Evolutionary conservation across 495 filamentous ascomycete species (phyloP), one percentile per base, ranked within the genome.

Genomic region (Saxophila tyrrhenica): DNA sequence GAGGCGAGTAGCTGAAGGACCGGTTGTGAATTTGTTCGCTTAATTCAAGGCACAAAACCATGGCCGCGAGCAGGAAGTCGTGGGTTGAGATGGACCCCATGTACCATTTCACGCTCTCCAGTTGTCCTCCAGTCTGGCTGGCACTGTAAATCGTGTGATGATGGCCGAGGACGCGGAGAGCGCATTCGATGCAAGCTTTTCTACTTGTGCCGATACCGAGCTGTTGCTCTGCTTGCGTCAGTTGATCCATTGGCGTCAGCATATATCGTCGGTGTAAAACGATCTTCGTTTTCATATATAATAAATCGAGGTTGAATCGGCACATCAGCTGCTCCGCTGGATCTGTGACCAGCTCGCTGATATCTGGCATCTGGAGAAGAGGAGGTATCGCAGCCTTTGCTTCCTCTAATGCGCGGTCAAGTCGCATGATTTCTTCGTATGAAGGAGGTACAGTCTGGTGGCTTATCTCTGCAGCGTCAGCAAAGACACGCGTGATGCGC

Each of bases 11-110:
- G 3, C n/a, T 3, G 32, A 52, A 57, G 2, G n/a, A 17, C 1
- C 22, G 11, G 29, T 48, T 22, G 17, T 56, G 23, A 3, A 61
- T 23, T 25, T 61, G 58, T 9, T 25, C 21, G 29, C 17, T 39
- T 1, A 80, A 59, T 54, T 78, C 74, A 0, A 77, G 63, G 52
- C 74, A 76, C 13, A 78, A 58, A 15, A 79, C 61, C 75, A 79
- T 78, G 11, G 73, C 67, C 0, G 75, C 76, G 1, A 74, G 64
- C 1, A 78, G 66, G 53, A 76, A 77, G 50, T 76, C 75, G 56
- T 75, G 68, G 2, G 65, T 62, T 2, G 62, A 67, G 11, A 77
- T 62, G 0, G 68, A 69, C 9, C 72, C 69, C 48, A 76, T 65
- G 62, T 75, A 71, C 73, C 74, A 77, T 43, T 66, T 63, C 19